Evolutionary conservation across 176 grass and related monocot species (phyloP).

Genomic region (Oryza longistaminata): DNA sequence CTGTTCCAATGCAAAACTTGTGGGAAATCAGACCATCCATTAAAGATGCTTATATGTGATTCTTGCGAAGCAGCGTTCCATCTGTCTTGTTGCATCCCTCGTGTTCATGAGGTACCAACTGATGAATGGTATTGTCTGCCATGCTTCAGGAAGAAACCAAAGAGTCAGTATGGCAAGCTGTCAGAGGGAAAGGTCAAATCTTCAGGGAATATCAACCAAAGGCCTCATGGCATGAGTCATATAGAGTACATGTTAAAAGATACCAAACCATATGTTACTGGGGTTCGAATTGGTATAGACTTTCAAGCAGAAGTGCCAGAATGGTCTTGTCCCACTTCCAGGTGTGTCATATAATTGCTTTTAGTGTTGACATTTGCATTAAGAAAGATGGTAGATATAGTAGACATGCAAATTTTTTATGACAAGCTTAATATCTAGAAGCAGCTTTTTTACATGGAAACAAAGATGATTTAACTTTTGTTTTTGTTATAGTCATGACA

Average conservation of each 20-base stretch:
- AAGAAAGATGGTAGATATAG: constrained; percentile 15
- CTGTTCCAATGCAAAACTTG: constrained; percentile 66
- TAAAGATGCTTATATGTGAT: constrained; percentile 90
- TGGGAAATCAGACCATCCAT: constrained; percentile 43
- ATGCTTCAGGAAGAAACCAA: constrained; percentile 63
- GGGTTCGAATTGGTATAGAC: constrained; percentile 65
- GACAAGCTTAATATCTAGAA: constrained; percentile 15
- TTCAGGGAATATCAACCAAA: constrained; percentile 39
- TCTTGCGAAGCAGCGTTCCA: constrained; percentile 89
- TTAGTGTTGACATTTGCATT: constrained; percentile 25
- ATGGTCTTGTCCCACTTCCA: constrained; percentile 56
- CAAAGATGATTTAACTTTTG: constrained; percentile 9
- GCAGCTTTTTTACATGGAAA: constrained; percentile 12
- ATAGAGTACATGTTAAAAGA: constrained; percentile 75
- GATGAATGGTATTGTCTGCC: constrained; percentile 75
- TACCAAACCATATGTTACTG: constrained; percentile 57
- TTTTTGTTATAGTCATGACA: background rate
- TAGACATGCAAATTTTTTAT: constrained; percentile 24
- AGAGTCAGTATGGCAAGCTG: constrained; percentile 42
- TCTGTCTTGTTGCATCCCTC: constrained; percentile 65
- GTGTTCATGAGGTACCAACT: constrained; percentile 34
- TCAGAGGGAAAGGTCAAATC: constrained; percentile 39
- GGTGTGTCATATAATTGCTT: constrained; percentile 51
- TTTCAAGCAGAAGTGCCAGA: constrained; percentile 89
- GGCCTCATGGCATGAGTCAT: constrained; percentile 50